Evolutionary conservation across 441 rosid species (phyloP).

Genomic region (Erysimum pusillum): DNA sequence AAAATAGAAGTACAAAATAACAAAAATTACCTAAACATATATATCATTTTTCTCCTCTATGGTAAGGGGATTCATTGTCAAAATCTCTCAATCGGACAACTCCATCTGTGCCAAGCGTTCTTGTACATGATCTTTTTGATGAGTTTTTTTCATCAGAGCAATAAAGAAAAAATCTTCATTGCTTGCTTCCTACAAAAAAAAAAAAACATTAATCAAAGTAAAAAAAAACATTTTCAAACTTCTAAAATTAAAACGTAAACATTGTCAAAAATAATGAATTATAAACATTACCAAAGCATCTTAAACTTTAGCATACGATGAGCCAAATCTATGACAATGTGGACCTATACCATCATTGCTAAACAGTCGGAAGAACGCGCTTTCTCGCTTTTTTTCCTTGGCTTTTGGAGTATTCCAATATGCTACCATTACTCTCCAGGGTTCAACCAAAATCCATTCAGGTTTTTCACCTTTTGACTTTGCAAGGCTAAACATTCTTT

Average conservation of each 20-base stretch:
- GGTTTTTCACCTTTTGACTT: background rate
- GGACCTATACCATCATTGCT: background rate
- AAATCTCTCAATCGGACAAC: background rate
- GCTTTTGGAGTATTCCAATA: conserved; percentile 9
- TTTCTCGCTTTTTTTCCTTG: conserved; percentile 1
- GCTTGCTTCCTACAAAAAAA: background rate
- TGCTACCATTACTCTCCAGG: background rate
- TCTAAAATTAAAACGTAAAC: background rate
- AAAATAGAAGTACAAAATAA: background rate
- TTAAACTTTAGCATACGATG: conserved; percentile 2
- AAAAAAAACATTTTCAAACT: background rate
- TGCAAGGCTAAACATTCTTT: conserved; percentile 25
- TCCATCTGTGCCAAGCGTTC: background rate
- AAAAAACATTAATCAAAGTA: background rate
- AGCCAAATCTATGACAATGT: background rate
- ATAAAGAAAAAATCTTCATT: conserved; percentile 17
- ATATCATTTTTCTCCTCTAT: background rate
- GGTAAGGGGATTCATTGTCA: background rate
- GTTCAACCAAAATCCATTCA: background rate
- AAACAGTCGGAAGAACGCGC: background rate
- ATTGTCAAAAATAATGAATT: background rate
- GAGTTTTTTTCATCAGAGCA: background rate
- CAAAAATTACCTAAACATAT: background rate
- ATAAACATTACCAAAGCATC: background rate
- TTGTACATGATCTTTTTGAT: background rate